Evolutionary conservation across 495 filamentous ascomycete species (phyloP).

Genomic region (Penicillium nucicola): DNA sequence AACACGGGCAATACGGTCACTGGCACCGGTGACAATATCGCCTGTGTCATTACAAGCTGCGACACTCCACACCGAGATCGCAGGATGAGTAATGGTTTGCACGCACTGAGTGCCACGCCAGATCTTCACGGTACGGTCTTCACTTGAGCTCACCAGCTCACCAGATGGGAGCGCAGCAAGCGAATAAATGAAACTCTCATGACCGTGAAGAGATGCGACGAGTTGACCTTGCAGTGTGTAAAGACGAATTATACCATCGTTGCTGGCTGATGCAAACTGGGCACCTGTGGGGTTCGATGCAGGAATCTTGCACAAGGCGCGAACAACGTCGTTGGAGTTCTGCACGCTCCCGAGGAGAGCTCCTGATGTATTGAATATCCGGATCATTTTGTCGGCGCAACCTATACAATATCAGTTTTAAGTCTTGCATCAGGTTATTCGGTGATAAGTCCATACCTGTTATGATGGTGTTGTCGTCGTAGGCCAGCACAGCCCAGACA

Average conservation of each 20-base stretch:
- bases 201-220: slow-evolving; percentile 73
- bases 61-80: slow-evolving; percentile 93
- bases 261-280: slow-evolving; percentile 84
- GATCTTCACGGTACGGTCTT: slow-evolving; percentile 87
- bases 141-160: slow-evolving; percentile 85
- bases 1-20: slow-evolving; percentile 80
- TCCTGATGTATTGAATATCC: slow-evolving; percentile 70
- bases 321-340: slow-evolving; percentile 74
- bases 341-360: slow-evolving; percentile 63
- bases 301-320: slow-evolving; percentile 82
- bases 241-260: slow-evolving; percentile 80
- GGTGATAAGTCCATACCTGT: slow-evolving; percentile 53
- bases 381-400: slow-evolving; percentile 85
- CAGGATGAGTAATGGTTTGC: slow-evolving; percentile 96
- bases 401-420: slow-evolving; percentile 33
- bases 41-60: slow-evolving; percentile 76
- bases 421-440: background rate
- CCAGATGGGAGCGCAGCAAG: slow-evolving; percentile 73
- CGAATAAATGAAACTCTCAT: slow-evolving; percentile 95
- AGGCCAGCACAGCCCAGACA: slow-evolving; percentile 88
- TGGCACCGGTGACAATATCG: slow-evolving; percentile 89
- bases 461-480: slow-evolving; percentile 74
- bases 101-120: slow-evolving; percentile 82
- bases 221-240: slow-evolving; percentile 76
- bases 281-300: slow-evolving; percentile 72